Conservation (phyloP, 495 filamentous ascomycete species). For the Talaromyces wortmannii region DNA sequence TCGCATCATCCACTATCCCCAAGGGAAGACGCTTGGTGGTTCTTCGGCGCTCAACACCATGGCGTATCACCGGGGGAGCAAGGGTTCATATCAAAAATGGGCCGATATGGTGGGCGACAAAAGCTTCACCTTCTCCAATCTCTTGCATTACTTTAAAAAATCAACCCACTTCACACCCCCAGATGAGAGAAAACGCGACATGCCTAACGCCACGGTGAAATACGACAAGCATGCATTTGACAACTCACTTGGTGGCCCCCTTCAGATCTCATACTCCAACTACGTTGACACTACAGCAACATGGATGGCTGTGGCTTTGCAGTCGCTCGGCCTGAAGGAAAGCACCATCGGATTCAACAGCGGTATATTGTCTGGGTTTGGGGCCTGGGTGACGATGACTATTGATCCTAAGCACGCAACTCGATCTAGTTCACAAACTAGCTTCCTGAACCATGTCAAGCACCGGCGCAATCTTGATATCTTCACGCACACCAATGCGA, state of each 20-base stretch:
- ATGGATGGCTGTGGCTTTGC: slow-evolving; percentile 20
- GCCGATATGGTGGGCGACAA: slow-evolving; percentile 38
- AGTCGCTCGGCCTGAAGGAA: slow-evolving; percentile 17
- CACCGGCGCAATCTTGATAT: slow-evolving; percentile 16
- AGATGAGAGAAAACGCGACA: slow-evolving; percentile 7
- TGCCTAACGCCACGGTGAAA: slow-evolving; percentile 10
- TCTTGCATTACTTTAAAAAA: slow-evolving; percentile 33
- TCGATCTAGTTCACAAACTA: slow-evolving; percentile 32
- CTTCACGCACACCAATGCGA: slow-evolving; percentile 30
- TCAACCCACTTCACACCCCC: slow-evolving; percentile 24
- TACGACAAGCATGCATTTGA: slow-evolving; percentile 21
- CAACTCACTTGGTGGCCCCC: slow-evolving; percentile 13
- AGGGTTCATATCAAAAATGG: slow-evolving; percentile 33
- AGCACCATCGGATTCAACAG: slow-evolving; percentile 19
- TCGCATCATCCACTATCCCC: slow-evolving; percentile 31
- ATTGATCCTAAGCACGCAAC: slow-evolving; percentile 18
- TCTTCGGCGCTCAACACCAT: slow-evolving; percentile 30
- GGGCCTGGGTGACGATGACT: background rate
- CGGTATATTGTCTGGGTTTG: slow-evolving; percentile 2
- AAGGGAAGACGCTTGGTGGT: slow-evolving; percentile 30
- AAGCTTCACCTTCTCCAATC: slow-evolving; percentile 34
- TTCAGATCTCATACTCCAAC: slow-evolving; percentile 27
- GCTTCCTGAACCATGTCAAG: slow-evolving; percentile 25
- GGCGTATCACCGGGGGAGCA: slow-evolving; percentile 34
- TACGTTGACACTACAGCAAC: slow-evolving; percentile 23